Evolutionary conservation across 257 asterid species (phyloP).

Genomic region (Solanum microdontum): DNA sequence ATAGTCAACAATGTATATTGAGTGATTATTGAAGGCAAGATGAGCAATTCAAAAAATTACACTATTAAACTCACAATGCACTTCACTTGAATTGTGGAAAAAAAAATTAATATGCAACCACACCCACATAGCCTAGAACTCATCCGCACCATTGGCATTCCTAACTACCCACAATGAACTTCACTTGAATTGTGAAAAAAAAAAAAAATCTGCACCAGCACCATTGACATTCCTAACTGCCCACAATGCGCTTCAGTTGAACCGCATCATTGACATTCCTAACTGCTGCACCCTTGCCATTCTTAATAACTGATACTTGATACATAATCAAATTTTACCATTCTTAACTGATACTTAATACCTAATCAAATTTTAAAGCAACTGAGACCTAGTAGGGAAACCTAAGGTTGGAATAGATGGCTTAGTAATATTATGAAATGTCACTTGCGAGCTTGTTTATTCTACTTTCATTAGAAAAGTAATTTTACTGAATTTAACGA

Average conservation of each 20-base stretch:
- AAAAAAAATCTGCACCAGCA: too few relatives aligned
- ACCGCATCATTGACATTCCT: too few relatives aligned
- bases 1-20: too few relatives aligned
- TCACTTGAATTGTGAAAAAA: too few relatives aligned
- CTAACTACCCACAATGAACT: neutral
- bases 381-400: neutral
- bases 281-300: too few relatives aligned
- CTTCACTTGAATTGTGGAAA: neutral
- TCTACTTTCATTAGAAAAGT: neutral
- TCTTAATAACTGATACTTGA: too few relatives aligned
- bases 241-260: too few relatives aligned
- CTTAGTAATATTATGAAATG: slow-evolving; percentile 22
- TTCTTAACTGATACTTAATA: slow-evolving; percentile 18
- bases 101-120: too few relatives aligned
- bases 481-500: neutral
- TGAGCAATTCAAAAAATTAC: neutral
- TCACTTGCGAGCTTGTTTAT: neutral
- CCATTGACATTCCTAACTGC: too few relatives aligned
- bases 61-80: neutral
- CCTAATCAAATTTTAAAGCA: slow-evolving; percentile 35
- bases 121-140: too few relatives aligned
- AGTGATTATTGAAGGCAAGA: neutral
- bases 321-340: too few relatives aligned
- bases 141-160: neutral
- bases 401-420: slow-evolving; percentile 6